A percentile compares a stretch with the other conserved stretches of the same genome.
Conservation (phyloP, 768 basidiomycete genomes). For the Tricholoma sp. region DNA sequence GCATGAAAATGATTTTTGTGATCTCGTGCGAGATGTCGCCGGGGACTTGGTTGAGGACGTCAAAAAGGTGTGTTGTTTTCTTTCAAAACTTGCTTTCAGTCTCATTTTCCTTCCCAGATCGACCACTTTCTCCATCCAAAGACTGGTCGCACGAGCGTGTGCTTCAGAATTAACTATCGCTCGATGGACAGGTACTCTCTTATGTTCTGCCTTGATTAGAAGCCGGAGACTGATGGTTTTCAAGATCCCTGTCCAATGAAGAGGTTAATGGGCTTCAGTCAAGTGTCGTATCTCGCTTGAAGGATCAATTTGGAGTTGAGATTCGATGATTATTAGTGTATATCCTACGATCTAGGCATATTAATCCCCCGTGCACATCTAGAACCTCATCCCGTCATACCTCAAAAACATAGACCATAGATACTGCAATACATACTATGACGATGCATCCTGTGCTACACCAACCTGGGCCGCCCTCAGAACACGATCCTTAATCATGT, state of each 20-base stretch:
- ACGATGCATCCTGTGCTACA: conserved; percentile 71
- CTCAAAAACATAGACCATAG: neutral
- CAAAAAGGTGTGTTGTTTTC: conserved; percentile 51
- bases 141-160: conserved; percentile 71
- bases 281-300: conserved; percentile 50
- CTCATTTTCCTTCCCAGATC: conserved; percentile 47
- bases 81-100: neutral
- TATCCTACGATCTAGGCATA: conserved; percentile 16
- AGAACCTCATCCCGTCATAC: conserved; percentile 4
- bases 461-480: conserved; percentile 96
- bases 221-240: neutral
- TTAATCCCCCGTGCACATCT: conserved; percentile 14
- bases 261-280: conserved; percentile 82
- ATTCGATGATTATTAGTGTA: conserved; percentile 55
- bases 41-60: conserved; percentile 94
- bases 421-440: conserved; percentile 22
- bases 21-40: conserved; percentile 86
- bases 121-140: conserved; percentile 91
- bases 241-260: conserved; percentile 81
- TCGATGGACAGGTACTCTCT: conserved; percentile 85
- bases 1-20: conserved; percentile 97
- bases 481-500: conserved; percentile 91
- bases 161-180: conserved; percentile 90
- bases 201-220: neutral
- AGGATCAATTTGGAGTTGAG: conserved; percentile 71